Evolutionary conservation across 805 yeast genomes (phyloP).

Genomic region (Maudiozyma serrabonitensis): DNA sequence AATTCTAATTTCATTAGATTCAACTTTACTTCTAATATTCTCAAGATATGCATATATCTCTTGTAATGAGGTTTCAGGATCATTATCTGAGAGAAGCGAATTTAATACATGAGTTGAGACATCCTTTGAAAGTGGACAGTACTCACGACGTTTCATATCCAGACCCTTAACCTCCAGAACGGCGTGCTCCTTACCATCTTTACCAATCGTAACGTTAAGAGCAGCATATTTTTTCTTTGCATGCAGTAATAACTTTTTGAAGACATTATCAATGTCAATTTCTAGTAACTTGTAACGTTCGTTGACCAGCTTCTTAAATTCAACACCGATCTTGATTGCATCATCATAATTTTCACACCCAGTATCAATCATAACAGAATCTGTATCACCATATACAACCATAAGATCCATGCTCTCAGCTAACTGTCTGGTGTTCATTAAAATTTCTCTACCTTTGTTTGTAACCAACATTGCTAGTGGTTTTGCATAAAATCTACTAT

Average conservation of each 20-base stretch:
- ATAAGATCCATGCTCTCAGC: slow-evolving; percentile 78
- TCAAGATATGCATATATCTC: slow-evolving; percentile 67
- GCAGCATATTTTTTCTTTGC: slow-evolving; percentile 99
- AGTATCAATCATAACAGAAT: slow-evolving; percentile 97
- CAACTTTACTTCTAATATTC: slow-evolving; percentile 46
- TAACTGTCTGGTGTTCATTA: slow-evolving; percentile 83
- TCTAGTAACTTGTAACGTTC: slow-evolving; percentile 81
- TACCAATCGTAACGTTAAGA: slow-evolving; percentile 45
- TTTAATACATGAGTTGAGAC: slow-evolving; percentile 67
- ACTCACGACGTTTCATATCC: slow-evolving; percentile 96
- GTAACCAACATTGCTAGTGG: slow-evolving; percentile 95
- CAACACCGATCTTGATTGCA: slow-evolving; percentile 74
- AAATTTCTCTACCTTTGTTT: slow-evolving; percentile 87
- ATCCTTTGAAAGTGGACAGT: slow-evolving; percentile 85
- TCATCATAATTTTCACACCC: slow-evolving; percentile 59
- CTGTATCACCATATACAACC: slow-evolving; percentile 97
- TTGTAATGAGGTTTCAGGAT: slow-evolving; percentile 64
- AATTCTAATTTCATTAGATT: slow-evolving; percentile 49
- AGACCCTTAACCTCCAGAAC: slow-evolving; percentile 86
- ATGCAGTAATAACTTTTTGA: slow-evolving; percentile 71
- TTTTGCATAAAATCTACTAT: slow-evolving; percentile 89
- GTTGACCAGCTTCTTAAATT: slow-evolving; percentile 77
- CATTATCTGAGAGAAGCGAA: slow-evolving; percentile 60
- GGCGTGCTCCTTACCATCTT: slow-evolving; percentile 47
- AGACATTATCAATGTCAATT: slow-evolving; percentile 91